These are phyloP conservation scores for Platanus orientalis DNA, from an alignment of 164 flowering plant species.

Conservation along the genomic window DNA sequence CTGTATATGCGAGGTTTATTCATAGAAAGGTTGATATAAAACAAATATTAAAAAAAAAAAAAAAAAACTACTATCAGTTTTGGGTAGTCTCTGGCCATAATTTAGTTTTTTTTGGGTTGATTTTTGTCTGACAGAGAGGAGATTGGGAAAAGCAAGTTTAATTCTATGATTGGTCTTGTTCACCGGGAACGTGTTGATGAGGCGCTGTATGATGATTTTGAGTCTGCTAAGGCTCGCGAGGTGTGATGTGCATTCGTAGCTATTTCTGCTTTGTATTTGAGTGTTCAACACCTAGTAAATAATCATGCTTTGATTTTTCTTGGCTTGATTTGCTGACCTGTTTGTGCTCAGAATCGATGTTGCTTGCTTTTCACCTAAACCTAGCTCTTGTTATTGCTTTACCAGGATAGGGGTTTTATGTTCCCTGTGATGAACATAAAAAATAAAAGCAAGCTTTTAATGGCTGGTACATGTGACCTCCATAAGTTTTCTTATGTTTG, in stretches of 20 bases:
- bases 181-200: slow-evolving; percentile 89
- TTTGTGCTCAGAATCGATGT: not conserved
- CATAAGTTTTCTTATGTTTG: not conserved
- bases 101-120: no score
- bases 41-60: no score
- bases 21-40: no score
- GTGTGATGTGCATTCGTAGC: slow-evolving; percentile 22
- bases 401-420: not conserved
- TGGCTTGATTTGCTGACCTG: not conserved
- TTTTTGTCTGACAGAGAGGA: slow-evolving; percentile 61
- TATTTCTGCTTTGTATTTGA: not conserved
- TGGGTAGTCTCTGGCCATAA: not conserved
- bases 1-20: no score
- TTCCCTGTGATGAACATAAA: not conserved
- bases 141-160: slow-evolving; percentile 76
- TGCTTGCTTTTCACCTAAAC: not conserved
- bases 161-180: slow-evolving; percentile 92
- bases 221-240: slow-evolving; percentile 91
- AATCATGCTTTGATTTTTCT: not conserved
- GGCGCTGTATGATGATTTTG: slow-evolving; percentile 88
- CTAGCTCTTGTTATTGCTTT: not conserved
- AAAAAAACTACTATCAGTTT: no score
- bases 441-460: not conserved
- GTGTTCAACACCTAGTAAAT: not conserved
- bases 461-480: no score